Percentiles rank a stretch among this genome's conserved stretches.
Conservation (phyloP, 495 filamentous ascomycete species). For the Talaromyces thailandensis region DNA sequence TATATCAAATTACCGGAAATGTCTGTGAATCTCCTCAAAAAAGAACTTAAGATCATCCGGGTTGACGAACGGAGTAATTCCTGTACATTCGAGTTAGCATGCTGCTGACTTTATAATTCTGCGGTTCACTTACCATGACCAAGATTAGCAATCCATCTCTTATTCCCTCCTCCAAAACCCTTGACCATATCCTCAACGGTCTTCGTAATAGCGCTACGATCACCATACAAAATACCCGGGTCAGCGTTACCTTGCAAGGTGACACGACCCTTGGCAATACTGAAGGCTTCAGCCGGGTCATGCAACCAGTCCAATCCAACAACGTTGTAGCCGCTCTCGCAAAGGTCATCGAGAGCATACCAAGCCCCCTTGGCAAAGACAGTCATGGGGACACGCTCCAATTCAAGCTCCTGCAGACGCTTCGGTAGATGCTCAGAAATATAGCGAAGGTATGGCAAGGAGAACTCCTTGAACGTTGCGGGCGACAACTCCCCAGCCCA, state of each 20-base stretch:
- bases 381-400: constrained; percentile 90
- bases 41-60: constrained; percentile 88
- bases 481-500: constrained; percentile 95
- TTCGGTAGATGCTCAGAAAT: constrained; percentile 72
- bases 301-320: constrained; percentile 94
- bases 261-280: constrained; percentile 63
- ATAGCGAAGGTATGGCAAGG: constrained; percentile 74
- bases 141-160: constrained; percentile 79
- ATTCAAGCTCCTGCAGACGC: constrained; percentile 58
- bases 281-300: constrained; percentile 74
- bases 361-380: constrained; percentile 99
- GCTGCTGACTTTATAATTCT: neutral
- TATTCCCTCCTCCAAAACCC: constrained; percentile 81
- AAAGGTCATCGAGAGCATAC: constrained; percentile 84
- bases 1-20: constrained; percentile 14
- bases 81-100: constrained; percentile 25
- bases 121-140: constrained; percentile 62
- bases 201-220: constrained; percentile 64
- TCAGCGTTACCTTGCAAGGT: constrained; percentile 93
- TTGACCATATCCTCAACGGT: constrained; percentile 75
- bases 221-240: constrained; percentile 85
- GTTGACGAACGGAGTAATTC: constrained; percentile 87
- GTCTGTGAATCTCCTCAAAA: constrained; percentile 83
- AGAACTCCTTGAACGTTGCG: constrained; percentile 68
- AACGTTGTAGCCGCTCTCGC: constrained; percentile 82